Base-by-base conservation (phyloP, 2,329 filamentous ascomycete genomes). In the Pyricularia pennisetigena region DNA sequence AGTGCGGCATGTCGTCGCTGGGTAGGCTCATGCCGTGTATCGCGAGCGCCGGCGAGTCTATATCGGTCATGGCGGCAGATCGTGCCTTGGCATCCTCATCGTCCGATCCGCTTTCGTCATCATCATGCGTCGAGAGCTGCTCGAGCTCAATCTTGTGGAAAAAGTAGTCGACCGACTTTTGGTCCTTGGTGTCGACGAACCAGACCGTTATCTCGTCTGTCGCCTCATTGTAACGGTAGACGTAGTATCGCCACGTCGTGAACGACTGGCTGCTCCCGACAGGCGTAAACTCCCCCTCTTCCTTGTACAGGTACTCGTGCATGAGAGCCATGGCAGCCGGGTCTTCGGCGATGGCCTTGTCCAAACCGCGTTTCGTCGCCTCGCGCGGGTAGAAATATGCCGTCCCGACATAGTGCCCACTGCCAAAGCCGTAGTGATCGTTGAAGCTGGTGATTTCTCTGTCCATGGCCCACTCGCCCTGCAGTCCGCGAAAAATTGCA, bases 141-240 rank as follows among this genome's bases (percentile, higher is more conserved):
- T 14, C 23, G 71, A 93, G 91, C 69, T 89, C 83, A n/a, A 93
- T 79, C 70, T 88, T 84, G 73, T 93, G 90, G 76, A 94, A 94
- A 24, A 93, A 79, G 71, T 93, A 90, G 74, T 93, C 90, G 0
- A 88, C 88, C 16, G 82, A 82, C 68, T 81, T 80, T 20, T 82
- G 77, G 71, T 91, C 88, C 20, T 90, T 85, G 0, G 84, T 81
- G 71, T 88, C 87, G 57, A 87, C 87, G 72, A 93, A 93, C 90
- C 90, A 94, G 0, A 90, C 87, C 69, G 86, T 90, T 26, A 94
- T 79, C 30, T 76, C 77, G 72, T 93, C 90, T 1, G 74, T 79
- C 10, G 69, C 72, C 71, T 89, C 87, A 63, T 86, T 81, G 73
- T 93, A 93, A 0, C 90, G 85, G 81, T 90, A 93, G 1, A 92